These are phyloP conservation scores for Paraconiothyrium sp. DNA, from an alignment of 2,329 filamentous ascomycete species.

Conservation along the genomic window DNA sequence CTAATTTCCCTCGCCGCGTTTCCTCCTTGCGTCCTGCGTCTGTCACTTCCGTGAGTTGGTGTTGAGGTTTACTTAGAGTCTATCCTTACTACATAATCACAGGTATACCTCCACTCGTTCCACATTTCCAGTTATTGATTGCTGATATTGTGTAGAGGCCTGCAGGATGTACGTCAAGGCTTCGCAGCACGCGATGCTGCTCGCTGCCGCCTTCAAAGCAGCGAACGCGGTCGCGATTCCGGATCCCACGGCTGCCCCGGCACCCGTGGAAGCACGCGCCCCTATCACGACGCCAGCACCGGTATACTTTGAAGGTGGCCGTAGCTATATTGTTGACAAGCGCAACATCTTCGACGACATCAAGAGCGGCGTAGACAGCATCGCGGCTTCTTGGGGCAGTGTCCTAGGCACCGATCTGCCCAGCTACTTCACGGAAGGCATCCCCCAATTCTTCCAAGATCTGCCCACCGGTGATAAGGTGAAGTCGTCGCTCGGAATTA, in stretches of 20 bases:
- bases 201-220: slow-evolving; percentile 31
- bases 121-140: neutral
- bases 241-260: slow-evolving; percentile 43
- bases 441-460: slow-evolving; percentile 73
- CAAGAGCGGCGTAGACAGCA: slow-evolving; percentile 40
- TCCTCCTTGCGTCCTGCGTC: slow-evolving; percentile 15
- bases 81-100: slow-evolving; percentile 11
- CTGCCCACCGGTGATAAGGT: slow-evolving; percentile 71
- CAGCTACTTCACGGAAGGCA: slow-evolving; percentile 50
- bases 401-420: slow-evolving; percentile 47
- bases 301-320: slow-evolving; percentile 41
- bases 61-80: slow-evolving; percentile 1
- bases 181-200: slow-evolving; percentile 33
- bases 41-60: slow-evolving; percentile 20
- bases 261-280: slow-evolving; percentile 37
- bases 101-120: slow-evolving; percentile 4
- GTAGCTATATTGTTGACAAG: slow-evolving; percentile 43
- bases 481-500: slow-evolving; percentile 68
- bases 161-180: slow-evolving; percentile 28
- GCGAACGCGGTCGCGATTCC: slow-evolving; percentile 41
- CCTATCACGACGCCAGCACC: slow-evolving; percentile 47
- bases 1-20: neutral
- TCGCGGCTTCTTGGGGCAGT: slow-evolving; percentile 44
- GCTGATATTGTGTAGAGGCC: slow-evolving; percentile 11
- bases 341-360: slow-evolving; percentile 46